Conservation (phyloP, 1,139 yeast species). For the Saccharomyces hybrid region DNA sequence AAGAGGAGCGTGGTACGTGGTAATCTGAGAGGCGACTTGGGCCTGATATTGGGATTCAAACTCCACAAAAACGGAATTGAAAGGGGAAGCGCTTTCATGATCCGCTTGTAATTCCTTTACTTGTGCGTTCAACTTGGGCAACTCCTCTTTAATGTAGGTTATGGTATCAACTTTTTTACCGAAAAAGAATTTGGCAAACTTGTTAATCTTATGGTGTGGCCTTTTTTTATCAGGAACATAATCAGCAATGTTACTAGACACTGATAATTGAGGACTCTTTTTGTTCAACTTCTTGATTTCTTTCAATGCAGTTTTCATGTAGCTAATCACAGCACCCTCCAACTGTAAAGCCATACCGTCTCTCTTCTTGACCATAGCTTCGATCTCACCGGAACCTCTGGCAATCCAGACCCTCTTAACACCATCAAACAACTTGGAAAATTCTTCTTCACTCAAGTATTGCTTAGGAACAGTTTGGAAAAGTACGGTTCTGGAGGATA, state of each 20-base stretch:
- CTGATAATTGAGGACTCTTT: slow-evolving; percentile 34
- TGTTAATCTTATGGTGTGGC: slow-evolving; percentile 51
- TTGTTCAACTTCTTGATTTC: slow-evolving; percentile 51
- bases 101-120: slow-evolving; percentile 54
- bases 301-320: slow-evolving; percentile 52
- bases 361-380: slow-evolving; percentile 52
- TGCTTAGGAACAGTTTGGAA: slow-evolving; percentile 74
- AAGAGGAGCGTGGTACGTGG: slow-evolving; percentile 59
- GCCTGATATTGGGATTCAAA: slow-evolving; percentile 83
- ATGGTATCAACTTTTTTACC: slow-evolving; percentile 86
- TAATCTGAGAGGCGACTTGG: slow-evolving; percentile 80
- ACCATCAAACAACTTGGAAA: slow-evolving; percentile 32
- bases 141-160: slow-evolving; percentile 55
- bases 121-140: slow-evolving; percentile 61
- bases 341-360: slow-evolving; percentile 52
- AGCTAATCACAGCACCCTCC: slow-evolving; percentile 63
- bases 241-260: slow-evolving; percentile 46
- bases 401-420: slow-evolving; percentile 69
- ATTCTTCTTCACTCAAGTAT: slow-evolving; percentile 54
- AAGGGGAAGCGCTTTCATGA: slow-evolving; percentile 40
- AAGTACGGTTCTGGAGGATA: slow-evolving; percentile 72
- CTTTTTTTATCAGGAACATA: slow-evolving; percentile 72
- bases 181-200: slow-evolving; percentile 44
- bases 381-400: slow-evolving; percentile 56
- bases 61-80: slow-evolving; percentile 73